Evolutionary conservation across 371 early-diverging fungal genomes (phyloP).

Genomic region (Mucor circinelloides): DNA sequence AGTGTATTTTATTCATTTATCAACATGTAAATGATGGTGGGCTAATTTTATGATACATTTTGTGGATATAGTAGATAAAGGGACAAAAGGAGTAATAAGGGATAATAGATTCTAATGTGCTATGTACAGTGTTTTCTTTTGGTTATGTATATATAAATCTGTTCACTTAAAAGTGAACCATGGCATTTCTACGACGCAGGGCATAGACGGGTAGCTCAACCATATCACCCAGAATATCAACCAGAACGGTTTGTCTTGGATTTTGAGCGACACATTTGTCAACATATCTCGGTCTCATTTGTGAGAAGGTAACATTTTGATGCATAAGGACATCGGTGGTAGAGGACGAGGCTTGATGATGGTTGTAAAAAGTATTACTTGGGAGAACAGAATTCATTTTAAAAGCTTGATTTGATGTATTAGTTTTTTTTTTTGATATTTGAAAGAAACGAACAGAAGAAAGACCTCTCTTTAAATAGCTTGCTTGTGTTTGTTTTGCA

Average conservation of each 20-base stretch:
- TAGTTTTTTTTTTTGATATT: background rate
- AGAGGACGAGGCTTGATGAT: background rate
- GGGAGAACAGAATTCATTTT: slow-evolving; percentile 10
- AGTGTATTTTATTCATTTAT: background rate
- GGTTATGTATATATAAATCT: background rate
- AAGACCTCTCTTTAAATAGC: background rate
- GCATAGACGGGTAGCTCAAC: slow-evolving; percentile 38
- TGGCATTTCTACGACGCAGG: slow-evolving; percentile 40
- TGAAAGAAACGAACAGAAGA: background rate
- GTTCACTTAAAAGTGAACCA: slow-evolving; percentile 16
- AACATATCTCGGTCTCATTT: slow-evolving; percentile 20
- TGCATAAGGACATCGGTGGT: background rate
- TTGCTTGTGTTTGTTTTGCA: background rate
- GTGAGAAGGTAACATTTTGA: slow-evolving; percentile 6
- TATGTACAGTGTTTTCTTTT: background rate
- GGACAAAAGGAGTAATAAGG: background rate
- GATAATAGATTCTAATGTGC: background rate
- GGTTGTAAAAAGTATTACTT: background rate
- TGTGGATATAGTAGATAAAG: background rate
- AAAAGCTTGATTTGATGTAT: background rate
- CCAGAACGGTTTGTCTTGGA: slow-evolving; percentile 18
- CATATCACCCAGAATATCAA: slow-evolving; percentile 31
- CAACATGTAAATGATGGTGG: background rate
- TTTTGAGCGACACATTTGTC: slow-evolving; percentile 23
- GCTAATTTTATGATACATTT: background rate